Evolutionary conservation across 1,284 basidiomycete genomes (phyloP).

Genomic region (Mycena citricolor): DNA sequence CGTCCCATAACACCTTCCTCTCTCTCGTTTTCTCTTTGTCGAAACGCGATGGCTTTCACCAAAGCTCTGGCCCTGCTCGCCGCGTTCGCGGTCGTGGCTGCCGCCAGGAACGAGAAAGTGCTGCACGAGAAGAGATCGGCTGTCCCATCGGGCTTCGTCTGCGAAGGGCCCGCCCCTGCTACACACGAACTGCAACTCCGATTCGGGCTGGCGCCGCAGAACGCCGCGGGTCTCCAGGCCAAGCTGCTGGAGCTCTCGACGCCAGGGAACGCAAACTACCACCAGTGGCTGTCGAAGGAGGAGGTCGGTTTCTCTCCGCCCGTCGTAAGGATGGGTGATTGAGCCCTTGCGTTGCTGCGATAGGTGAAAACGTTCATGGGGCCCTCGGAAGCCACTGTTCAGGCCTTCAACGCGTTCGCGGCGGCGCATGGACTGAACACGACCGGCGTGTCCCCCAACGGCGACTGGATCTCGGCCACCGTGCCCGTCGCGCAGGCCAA

Average conservation of each 20-base stretch:
- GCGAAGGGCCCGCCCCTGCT: conserved; percentile 32
- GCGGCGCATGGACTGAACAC: conserved; percentile 36
- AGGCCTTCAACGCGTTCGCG: conserved; percentile 45
- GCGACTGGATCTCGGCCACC: conserved; percentile 42
- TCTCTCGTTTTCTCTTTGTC: too few species aligned
- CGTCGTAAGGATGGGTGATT: too few species aligned
- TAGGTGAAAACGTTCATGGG: conserved; percentile 23
- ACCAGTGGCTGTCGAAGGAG: conserved; percentile 45
- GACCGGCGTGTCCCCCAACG: conserved; percentile 33
- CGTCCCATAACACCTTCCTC: too few species aligned
- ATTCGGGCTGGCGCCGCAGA: conserved; percentile 39
- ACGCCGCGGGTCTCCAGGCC: conserved; percentile 36
- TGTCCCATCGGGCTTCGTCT: conserved; percentile 36
- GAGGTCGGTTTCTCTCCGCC: conserved; percentile 34
- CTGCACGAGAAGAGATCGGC: conserved; percentile 18
- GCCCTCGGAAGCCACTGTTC: conserved; percentile 38
- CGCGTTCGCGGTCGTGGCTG: too few species aligned
- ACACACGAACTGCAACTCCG: conserved; percentile 38
- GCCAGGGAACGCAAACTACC: conserved; percentile 45
- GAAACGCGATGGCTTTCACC: too few species aligned
- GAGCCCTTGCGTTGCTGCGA: neutral
- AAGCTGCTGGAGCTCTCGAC: conserved; percentile 41
- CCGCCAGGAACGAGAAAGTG: too few species aligned
- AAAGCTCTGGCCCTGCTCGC: too few species aligned
- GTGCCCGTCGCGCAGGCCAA: conserved; percentile 46